Evolutionary conservation across 148 eudicot genomes (phyloP).

Genomic region (Fallopia convolvulus): DNA sequence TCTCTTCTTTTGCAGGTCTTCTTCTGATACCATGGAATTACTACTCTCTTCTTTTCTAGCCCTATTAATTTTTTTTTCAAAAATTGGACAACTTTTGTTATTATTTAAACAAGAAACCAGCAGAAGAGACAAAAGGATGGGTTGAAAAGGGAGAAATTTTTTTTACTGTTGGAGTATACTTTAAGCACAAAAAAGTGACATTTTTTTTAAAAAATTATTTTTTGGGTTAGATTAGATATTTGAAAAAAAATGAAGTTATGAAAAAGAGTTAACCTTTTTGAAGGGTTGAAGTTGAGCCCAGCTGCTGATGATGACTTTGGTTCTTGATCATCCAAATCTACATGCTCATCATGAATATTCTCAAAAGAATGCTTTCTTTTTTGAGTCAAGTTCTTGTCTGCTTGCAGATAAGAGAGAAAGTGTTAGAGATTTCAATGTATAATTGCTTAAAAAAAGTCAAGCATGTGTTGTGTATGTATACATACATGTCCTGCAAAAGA

Average conservation of each 20-base stretch:
- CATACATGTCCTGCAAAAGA: not conserved
- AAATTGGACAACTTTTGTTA: not conserved
- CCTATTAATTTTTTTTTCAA: not conserved
- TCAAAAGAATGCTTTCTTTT: slow-evolving; percentile 6
- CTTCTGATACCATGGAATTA: not conserved
- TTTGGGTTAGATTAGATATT: not conserved
- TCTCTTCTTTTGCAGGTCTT: not conserved
- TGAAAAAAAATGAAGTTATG: not conserved
- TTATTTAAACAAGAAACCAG: not conserved
- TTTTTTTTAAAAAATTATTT: not conserved
- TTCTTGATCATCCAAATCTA: slow-evolving; percentile 4
- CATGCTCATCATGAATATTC: slow-evolving; percentile 8
- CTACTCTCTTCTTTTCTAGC: not conserved
- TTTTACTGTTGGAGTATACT: not conserved
- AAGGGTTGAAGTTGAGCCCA: slow-evolving; percentile 5
- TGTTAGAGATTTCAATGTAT: not conserved
- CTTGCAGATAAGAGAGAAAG: not conserved
- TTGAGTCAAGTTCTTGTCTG: not conserved
- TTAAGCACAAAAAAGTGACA: not conserved
- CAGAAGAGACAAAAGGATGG: not conserved
- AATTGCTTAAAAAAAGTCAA: slow-evolving; percentile 5
- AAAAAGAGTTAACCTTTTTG: not conserved
- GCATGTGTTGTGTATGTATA: not conserved
- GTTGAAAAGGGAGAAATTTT: not conserved
- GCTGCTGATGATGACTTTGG: not conserved